These are phyloP conservation scores for Parathielavia hyrcaniae DNA, from an alignment of 495 filamentous ascomycete genomes.

Conservation along the genomic window DNA sequence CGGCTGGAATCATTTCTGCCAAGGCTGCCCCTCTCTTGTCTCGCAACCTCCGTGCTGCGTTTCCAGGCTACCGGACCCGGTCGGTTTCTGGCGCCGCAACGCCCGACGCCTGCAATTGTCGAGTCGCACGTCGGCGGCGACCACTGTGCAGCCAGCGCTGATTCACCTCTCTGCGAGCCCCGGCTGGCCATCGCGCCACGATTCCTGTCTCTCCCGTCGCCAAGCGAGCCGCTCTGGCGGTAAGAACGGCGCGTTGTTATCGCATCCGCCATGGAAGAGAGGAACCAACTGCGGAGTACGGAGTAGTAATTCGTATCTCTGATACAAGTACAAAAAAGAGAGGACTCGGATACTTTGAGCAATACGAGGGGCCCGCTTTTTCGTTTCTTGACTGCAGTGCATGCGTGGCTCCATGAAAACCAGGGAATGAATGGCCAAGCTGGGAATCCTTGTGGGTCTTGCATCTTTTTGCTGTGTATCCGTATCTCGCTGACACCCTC, in stretches of 20 bases:
- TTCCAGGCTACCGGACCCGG: neutral
- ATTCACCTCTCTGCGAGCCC: neutral
- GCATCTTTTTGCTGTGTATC: neutral
- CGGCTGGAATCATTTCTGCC: conserved; percentile 15
- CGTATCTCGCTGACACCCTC: too few species aligned
- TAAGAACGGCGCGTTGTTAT: conserved; percentile 6
- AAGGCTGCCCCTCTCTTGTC: neutral
- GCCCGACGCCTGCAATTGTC: neutral
- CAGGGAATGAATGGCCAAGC: conserved; percentile 8
- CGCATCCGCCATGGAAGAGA: too few species aligned
- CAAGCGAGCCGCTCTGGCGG: conserved; percentile 13
- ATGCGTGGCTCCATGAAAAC: conserved; percentile 19
- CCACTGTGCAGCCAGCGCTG: conserved; percentile 1
- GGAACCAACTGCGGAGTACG: too few species aligned
- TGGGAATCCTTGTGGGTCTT: neutral
- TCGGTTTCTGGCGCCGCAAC: neutral
- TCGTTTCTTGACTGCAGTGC: conserved; percentile 1
- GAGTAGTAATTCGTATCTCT: too few species aligned
- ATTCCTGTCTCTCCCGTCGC: neutral
- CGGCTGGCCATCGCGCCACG: conserved; percentile 8
- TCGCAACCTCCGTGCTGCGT: neutral
- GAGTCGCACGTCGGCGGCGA: conserved; percentile 1
- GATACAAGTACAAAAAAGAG: too few species aligned
- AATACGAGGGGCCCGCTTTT: conserved; percentile 21
- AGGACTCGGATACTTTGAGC: too few species aligned